Evolutionary conservation across 768 basidiomycete species (phyloP), one percentile per base, ranked within the genome.

Genomic region (Saitozyma sp.): DNA sequence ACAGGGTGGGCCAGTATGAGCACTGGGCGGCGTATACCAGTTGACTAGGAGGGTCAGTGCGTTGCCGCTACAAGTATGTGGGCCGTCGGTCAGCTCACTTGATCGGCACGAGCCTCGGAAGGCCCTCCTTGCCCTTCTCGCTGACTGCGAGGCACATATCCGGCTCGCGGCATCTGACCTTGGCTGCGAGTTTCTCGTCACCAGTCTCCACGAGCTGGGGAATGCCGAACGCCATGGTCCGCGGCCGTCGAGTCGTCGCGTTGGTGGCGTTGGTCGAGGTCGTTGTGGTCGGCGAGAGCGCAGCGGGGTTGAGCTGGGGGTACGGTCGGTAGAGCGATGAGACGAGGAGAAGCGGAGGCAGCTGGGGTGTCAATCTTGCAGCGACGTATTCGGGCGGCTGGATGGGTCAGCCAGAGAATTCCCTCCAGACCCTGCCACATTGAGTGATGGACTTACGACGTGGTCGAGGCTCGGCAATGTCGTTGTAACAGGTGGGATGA

Each of bases 1-100:
- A 16, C n/a, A 17, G 7, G 14, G 38, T 29, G n/a, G 60, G 60
- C 56, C 60, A 66, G 56, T 58, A 55, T 3, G 65, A 48, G 52
- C 65, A 66, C 45, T 66, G 65, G 19, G 65, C 43, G 37, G 65
- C 60, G 41, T 66, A 66, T 2, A 66, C 65, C 19, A 66, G 20
- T n/a, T 54, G 58, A 41, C 63, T 64, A 29, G 37, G 8, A 50
- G 17, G n/a, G 54, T 64, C 49, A 64, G 40, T 11, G 42, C 29
- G 45, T 10, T 46, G 45, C 10, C n/a, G 11, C 10, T 10, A n/a
- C 11, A 57, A 45, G 20, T 29, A 55, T 9, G 9, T 29, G 29
- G 29, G 29, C 2, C 29, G 2, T 29, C 5, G 29, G 5, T 29
- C 9, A 39, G 55, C 61, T 66, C 39, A 62, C 56, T 54, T 66